phyloP scores from a whole-genome alignment of 2,329 filamentous ascomycete genomes.

The Paraphaeosphaeria minitans region DNA sequence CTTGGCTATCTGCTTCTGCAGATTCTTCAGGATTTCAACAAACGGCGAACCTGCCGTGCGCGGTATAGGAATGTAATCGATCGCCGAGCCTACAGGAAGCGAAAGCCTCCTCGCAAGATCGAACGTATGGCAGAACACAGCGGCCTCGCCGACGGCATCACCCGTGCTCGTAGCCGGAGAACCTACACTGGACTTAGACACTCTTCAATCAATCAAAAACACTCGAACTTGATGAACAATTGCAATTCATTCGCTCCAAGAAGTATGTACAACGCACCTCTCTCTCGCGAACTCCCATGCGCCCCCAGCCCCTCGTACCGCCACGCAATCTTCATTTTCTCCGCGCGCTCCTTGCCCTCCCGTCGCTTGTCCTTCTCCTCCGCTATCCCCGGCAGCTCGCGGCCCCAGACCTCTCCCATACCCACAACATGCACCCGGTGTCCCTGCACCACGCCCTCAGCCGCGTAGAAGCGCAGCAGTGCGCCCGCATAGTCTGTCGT shows the following conservation, averaged over 20 bases:
- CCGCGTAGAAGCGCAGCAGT: constrained; percentile 85
- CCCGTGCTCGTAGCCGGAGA: constrained; percentile 26
- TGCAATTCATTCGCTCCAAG: neutral
- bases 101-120: constrained; percentile 58
- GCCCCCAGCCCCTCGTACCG: constrained; percentile 84
- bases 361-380: constrained; percentile 45
- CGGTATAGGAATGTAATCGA: constrained; percentile 59
- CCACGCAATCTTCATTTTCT: constrained; percentile 99
- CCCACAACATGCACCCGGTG: constrained; percentile 88
- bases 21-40: constrained; percentile 65
- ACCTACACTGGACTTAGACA: constrained; percentile 29
- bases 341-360: constrained; percentile 42
- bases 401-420: constrained; percentile 76
- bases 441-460: constrained; percentile 89
- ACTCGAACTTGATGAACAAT: neutral
- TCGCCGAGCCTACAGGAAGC: constrained; percentile 46
- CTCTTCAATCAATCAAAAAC: neutral
- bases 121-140: constrained; percentile 57
- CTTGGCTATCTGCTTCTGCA: constrained; percentile 59
- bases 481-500: constrained; percentile 93
- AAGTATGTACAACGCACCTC: constrained; percentile 61
- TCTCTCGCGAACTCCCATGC: constrained; percentile 69
- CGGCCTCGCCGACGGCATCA: constrained; percentile 53
- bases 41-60: constrained; percentile 70
- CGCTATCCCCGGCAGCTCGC: constrained; percentile 78